phyloP scores from a whole-genome alignment of 441 rosid genomes.

The Brassica balearica region DNA sequence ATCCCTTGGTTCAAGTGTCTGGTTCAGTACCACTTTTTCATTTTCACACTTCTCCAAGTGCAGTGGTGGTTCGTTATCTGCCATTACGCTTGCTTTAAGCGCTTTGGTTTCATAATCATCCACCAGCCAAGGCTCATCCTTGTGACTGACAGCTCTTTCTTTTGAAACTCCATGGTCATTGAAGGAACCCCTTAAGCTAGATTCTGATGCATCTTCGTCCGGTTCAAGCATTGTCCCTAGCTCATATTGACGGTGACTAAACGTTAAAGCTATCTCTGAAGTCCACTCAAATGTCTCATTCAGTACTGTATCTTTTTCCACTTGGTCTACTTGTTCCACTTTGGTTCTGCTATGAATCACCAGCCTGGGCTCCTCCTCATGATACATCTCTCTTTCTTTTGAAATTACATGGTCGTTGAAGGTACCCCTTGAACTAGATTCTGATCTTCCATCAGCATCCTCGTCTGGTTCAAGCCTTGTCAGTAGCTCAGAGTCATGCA shows the following conservation, averaged over 20 bases:
- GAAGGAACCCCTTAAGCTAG: conserved; percentile 26
- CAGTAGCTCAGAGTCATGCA: conserved; percentile 25
- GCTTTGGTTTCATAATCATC: conserved; percentile 18
- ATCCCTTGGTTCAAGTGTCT: conserved; percentile 28
- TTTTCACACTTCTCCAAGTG: conserved; percentile 17
- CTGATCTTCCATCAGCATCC: conserved; percentile 21
- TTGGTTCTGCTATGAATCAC: conserved; percentile 22
- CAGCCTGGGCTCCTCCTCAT: conserved; percentile 15
- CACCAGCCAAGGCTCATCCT: conserved; percentile 5
- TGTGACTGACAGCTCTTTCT: background rate
- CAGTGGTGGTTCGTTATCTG: background rate
- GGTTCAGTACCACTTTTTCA: conserved; percentile 14
- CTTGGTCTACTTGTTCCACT: background rate
- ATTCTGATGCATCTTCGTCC: conserved; percentile 3
- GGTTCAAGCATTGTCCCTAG: conserved; percentile 18
- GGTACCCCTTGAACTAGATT: conserved; percentile 17
- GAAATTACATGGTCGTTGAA: conserved; percentile 14
- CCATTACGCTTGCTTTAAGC: background rate
- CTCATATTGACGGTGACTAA: background rate
- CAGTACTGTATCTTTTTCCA: background rate
- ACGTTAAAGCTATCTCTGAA: conserved; percentile 14
- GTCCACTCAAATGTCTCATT: conserved; percentile 31
- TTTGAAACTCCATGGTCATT: conserved; percentile 13
- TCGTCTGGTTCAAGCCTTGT: conserved; percentile 12
- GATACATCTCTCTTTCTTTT: conserved; percentile 4